Percentiles rank a stretch among this genome's conserved stretches.
Conservation (phyloP, 805 yeast genomes). For the Zygotorulaspora florentina region DNA sequence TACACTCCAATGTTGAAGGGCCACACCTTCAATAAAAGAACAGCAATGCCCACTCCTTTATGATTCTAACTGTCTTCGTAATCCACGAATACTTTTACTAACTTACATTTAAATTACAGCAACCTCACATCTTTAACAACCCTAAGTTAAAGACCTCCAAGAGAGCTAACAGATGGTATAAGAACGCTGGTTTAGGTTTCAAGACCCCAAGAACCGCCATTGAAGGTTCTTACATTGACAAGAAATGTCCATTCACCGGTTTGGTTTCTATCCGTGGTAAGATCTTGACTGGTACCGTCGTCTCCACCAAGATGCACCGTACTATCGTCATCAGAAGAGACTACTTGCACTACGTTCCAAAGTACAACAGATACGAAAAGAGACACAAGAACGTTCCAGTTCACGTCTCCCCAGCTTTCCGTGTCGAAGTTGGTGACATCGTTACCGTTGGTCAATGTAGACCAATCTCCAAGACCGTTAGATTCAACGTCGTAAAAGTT, state of each 20-base stretch:
- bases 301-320: slow-evolving; percentile 99
- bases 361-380: slow-evolving; percentile 99
- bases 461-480: slow-evolving; percentile 99
- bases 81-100: slow-evolving; percentile 31
- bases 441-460: slow-evolving; percentile 99
- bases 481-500: slow-evolving; percentile 99
- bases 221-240: slow-evolving; percentile 98
- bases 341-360: slow-evolving; percentile 99
- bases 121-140: slow-evolving; percentile 99
- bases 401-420: slow-evolving; percentile 99
- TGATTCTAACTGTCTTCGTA: too few species aligned
- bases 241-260: slow-evolving; percentile 99
- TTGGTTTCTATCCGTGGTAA: slow-evolving; percentile 98
- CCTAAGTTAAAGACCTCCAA: slow-evolving; percentile 98
- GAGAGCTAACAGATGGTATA: slow-evolving; percentile 99
- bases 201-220: slow-evolving; percentile 99
- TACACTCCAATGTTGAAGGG: background rate
- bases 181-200: slow-evolving; percentile 99
- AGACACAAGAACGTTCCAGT: slow-evolving; percentile 99
- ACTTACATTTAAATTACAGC: slow-evolving; percentile 50
- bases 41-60: background rate
- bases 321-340: slow-evolving; percentile 99
- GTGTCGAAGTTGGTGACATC: slow-evolving; percentile 97
- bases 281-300: slow-evolving; percentile 98
- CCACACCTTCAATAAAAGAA: background rate